Conservation (phyloP, 164 flowering plant genomes). For the Macadamia integrifolia region DNA sequence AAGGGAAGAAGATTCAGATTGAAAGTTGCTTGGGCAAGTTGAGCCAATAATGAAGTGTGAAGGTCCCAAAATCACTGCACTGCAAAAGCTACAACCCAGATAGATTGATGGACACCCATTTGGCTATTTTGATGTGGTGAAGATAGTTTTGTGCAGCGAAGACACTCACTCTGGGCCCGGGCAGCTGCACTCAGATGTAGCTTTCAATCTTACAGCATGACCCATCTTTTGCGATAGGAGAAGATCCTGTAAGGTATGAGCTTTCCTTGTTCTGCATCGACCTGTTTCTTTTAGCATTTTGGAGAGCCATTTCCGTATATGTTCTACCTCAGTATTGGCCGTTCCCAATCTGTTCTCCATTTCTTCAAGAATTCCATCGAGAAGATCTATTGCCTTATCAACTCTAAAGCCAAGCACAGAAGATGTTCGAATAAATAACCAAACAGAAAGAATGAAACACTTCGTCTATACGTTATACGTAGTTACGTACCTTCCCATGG, state of each 20-base stretch:
- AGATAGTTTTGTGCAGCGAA: too few species aligned
- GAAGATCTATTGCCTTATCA: background rate
- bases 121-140: too few species aligned
- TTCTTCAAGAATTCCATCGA: slow-evolving; percentile 3
- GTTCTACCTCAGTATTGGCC: slow-evolving; percentile 7
- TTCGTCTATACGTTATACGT: background rate
- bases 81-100: too few species aligned
- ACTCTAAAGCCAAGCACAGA: background rate
- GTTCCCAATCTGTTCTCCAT: slow-evolving; percentile 10
- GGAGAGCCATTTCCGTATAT: slow-evolving; percentile 3
- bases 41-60: too few species aligned
- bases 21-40: too few species aligned
- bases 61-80: too few species aligned
- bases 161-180: too few species aligned
- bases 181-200: too few species aligned
- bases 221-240: background rate
- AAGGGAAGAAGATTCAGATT: too few species aligned
- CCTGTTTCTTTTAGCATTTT: slow-evolving; percentile 3
- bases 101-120: too few species aligned
- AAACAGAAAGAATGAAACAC: background rate
- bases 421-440: background rate
- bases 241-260: slow-evolving; percentile 7
- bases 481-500: slow-evolving; percentile 8
- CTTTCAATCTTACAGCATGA: too few species aligned
- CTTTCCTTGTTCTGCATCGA: background rate